Conservation (phyloP, 2,329 filamentous ascomycete species). For the Alternaria metachromatica region DNA sequence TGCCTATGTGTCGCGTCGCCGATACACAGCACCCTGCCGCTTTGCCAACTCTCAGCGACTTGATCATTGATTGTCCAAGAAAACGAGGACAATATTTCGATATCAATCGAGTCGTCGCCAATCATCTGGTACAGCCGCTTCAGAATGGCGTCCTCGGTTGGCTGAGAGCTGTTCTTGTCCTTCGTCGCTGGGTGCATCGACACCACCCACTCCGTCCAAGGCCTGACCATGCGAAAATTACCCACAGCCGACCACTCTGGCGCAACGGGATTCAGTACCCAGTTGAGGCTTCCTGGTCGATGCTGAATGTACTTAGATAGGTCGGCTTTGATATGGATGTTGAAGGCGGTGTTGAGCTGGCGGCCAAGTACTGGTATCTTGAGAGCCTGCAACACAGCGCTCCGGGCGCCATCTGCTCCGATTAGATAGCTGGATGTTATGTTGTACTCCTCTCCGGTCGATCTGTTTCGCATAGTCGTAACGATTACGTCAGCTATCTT, state of each 20-base stretch:
- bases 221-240: conserved; percentile 63
- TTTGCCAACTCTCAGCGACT: conserved; percentile 10
- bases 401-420: conserved; percentile 63
- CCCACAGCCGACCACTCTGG: conserved; percentile 47
- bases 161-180: neutral
- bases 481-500: conserved; percentile 22
- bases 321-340: conserved; percentile 60
- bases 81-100: conserved; percentile 5
- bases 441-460: conserved; percentile 49
- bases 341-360: conserved; percentile 58
- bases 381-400: conserved; percentile 55
- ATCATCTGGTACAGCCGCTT: conserved; percentile 15
- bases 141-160: neutral
- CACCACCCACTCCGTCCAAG: conserved; percentile 66
- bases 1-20: conserved; percentile 19
- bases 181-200: conserved; percentile 11
- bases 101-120: conserved; percentile 11
- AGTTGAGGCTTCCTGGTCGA: conserved; percentile 66
- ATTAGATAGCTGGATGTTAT: conserved; percentile 65
- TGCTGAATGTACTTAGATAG: conserved; percentile 57
- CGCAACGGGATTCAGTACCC: conserved; percentile 63
- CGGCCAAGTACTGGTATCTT: conserved; percentile 53
- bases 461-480: conserved; percentile 39
- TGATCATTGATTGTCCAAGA: conserved; percentile 21
- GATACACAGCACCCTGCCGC: neutral